Evolutionary conservation across 2,329 filamentous ascomycete genomes (phyloP), one percentile per base, ranked within the genome.

Genomic region (Fusarium dlaminii): DNA sequence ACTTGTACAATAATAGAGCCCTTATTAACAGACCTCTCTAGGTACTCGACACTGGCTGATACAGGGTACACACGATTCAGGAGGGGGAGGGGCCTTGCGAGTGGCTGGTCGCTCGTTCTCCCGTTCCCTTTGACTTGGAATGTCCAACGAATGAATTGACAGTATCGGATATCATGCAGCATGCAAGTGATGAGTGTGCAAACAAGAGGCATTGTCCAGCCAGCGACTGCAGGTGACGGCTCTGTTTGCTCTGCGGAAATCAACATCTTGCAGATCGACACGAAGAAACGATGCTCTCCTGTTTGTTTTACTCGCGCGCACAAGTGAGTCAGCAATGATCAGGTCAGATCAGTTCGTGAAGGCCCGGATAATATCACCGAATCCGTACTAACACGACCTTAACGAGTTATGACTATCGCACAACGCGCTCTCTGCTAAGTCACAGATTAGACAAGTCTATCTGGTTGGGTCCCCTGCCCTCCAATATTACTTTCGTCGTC

Each of bases 401-500:
- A 63, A 67, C 48, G 29, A 10, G 24, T 40, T 32, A 18, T 29
- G 15, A 30, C 24, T 46, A 27, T 15, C 36, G 29, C 52, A 24
- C 29, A 39, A 37, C 27, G 20, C 43, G 22, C 24, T 14, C 32
- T 55, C 24, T 68, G 58, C 45, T 71, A 74, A 72, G 52, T 30
- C 48, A 32, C 54, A 34, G 71, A 43, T 70, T 61, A 66, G 51
- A 49, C 24, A 29, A 54, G 24, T 29, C 18, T 29, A 43, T 40
- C 24, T 24, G 49, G 17, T 24, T 32, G 15, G 30, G 24, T 18
- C 70, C 70, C 57, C 27, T 70, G 48, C 58, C 56, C 37, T 58
- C 18, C 62, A 73, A 62, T 73, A 34, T 70, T 57, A n/a, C 15
- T 55, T 42, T 66, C 45, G 58, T 66, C 62, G 73, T 48, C 70